These are phyloP conservation scores for Neopestalotiopsis sp. DNA, from an alignment of 2,329 filamentous ascomycete genomes.

Conservation along the genomic window DNA sequence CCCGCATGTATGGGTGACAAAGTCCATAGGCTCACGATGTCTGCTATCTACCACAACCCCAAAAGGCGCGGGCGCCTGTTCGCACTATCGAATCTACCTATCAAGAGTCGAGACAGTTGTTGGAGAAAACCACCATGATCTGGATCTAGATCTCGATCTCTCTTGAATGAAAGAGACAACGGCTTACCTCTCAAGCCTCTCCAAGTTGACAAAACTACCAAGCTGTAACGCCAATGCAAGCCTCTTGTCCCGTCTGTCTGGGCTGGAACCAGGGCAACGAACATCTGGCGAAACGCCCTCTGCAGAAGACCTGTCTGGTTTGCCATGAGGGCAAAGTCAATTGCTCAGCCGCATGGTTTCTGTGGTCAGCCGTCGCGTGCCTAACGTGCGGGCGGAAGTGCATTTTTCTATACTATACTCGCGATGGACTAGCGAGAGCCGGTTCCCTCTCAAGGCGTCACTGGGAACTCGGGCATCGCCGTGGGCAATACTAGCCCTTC, in stretches of 20 bases:
- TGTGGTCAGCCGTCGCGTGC: background rate
- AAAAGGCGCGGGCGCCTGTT: background rate
- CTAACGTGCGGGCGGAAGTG: background rate
- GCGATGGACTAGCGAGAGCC: background rate
- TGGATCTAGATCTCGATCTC: background rate
- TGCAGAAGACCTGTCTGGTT: background rate
- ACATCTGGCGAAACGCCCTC: background rate
- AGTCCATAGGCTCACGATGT: background rate
- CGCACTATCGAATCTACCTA: background rate
- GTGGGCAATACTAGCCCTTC: background rate
- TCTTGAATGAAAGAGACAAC: background rate
- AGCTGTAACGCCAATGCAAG: background rate
- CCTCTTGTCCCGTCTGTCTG: background rate
- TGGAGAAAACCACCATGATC: background rate
- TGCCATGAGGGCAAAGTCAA: background rate
- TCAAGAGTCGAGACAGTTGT: background rate
- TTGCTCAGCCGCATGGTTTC: background rate
- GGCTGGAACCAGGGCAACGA: background rate
- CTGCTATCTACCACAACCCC: background rate
- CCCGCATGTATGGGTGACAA: background rate
- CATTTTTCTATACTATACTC: no score
- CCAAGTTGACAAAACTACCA: background rate
- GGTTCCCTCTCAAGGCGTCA: background rate
- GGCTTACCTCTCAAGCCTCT: background rate
- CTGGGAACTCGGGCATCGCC: background rate